Percentiles rank a stretch among this genome's conserved stretches.
phyloP scores from a whole-genome alignment of 345 rosid genomes.

The Rhizophora apiculata region DNA sequence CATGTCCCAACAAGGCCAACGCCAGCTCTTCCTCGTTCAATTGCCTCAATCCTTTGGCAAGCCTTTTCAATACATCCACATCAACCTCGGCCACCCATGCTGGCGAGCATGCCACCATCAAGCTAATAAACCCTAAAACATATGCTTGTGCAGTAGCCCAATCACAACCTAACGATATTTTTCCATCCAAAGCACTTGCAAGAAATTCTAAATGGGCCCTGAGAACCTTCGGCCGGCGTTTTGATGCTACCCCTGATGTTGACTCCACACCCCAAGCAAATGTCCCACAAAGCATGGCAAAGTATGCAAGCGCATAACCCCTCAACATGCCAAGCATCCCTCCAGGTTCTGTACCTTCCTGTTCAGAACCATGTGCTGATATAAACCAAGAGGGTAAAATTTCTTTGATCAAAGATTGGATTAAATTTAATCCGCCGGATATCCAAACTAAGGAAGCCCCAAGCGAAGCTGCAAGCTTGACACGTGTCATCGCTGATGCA shows the following conservation, averaged over 20 bases:
- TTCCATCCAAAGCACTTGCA: constrained; percentile 83
- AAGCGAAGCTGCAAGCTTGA: constrained; percentile 81
- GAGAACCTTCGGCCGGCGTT: constrained; percentile 57
- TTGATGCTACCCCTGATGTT: constrained; percentile 49
- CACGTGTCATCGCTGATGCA: constrained; percentile 70
- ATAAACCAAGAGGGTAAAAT: constrained; percentile 94
- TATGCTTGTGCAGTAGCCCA: constrained; percentile 78
- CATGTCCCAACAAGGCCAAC: constrained; percentile 56
- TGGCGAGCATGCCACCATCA: constrained; percentile 69
- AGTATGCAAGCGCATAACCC: constrained; percentile 85
- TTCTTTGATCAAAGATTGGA: constrained; percentile 71
- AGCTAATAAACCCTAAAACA: constrained; percentile 67
- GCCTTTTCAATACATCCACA: constrained; percentile 64
- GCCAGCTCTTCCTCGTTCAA: constrained; percentile 87
- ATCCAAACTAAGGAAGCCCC: constrained; percentile 89
- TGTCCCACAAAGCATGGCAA: constrained; percentile 66
- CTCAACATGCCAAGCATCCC: constrained; percentile 74
- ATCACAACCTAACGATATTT: constrained; percentile 82
- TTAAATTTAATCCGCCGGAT: constrained; percentile 69
- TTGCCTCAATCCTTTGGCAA: constrained; percentile 72
- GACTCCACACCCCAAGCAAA: constrained; percentile 95
- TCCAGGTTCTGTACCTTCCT: constrained; percentile 43
- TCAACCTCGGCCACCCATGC: constrained; percentile 78
- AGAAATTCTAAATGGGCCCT: constrained; percentile 70
- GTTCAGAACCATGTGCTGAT: constrained; percentile 57